phyloP scores from a whole-genome alignment of 768 basidiomycete species.

The Calocybe cyanea region DNA sequence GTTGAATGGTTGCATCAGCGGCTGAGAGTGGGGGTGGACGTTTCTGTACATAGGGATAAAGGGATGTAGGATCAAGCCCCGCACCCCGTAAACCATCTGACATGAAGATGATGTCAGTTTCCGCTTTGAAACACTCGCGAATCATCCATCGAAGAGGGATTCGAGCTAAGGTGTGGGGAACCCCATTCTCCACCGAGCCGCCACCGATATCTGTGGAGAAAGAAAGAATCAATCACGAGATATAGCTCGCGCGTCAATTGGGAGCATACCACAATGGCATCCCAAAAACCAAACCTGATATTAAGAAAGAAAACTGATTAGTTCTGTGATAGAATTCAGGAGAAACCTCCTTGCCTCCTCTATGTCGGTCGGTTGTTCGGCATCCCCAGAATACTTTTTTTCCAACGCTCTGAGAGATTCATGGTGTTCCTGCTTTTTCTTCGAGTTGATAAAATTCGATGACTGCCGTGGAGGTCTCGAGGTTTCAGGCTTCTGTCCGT shows the following conservation, averaged over 20 bases:
- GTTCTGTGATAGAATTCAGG: not conserved
- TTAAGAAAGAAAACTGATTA: not conserved
- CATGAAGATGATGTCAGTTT: conserved; percentile 33
- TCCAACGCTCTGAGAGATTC: conserved; percentile 17
- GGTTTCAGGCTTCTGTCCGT: conserved; percentile 8
- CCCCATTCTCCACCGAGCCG: conserved; percentile 29
- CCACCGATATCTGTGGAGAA: conserved; percentile 25
- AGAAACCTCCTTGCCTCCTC: conserved; percentile 29
- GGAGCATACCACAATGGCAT: conserved; percentile 30
- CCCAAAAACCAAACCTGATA: conserved; percentile 50
- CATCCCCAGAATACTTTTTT: conserved; percentile 19
- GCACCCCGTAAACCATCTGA: not conserved
- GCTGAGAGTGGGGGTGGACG: too few species aligned
- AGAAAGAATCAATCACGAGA: not conserved
- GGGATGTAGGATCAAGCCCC: conserved; percentile 1
- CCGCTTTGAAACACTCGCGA: conserved; percentile 43
- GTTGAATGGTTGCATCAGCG: too few species aligned
- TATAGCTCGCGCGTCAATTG: not conserved
- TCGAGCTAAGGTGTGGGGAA: conserved; percentile 29
- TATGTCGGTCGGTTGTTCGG: conserved; percentile 26
- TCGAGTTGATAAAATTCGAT: not conserved
- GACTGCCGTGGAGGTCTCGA: not conserved
- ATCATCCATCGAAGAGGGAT: conserved; percentile 53
- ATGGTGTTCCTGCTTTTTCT: not conserved
- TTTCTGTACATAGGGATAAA: conserved; percentile 3